phyloP scores from a whole-genome alignment of 768 basidiomycete genomes.

The Agaricus subrufescens region DNA sequence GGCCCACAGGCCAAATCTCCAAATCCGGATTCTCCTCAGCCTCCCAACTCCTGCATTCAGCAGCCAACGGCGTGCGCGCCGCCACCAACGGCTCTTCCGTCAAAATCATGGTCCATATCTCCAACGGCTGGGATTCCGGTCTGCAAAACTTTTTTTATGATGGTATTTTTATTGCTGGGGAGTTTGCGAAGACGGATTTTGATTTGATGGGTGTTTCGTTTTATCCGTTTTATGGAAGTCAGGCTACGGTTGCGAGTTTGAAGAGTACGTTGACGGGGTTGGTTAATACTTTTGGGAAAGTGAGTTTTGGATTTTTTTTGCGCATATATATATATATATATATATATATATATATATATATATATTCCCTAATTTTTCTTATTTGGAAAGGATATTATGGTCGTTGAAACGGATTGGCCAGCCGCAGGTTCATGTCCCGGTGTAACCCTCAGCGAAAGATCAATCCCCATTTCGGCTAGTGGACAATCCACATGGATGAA shows the following conservation, averaged over 20 bases:
- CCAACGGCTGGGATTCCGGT: conserved; percentile 55
- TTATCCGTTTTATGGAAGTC: conserved; percentile 59
- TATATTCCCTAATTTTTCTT: neutral
- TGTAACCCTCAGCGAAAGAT: conserved; percentile 38
- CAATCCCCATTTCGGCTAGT: conserved; percentile 40
- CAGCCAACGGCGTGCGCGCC: conserved; percentile 47
- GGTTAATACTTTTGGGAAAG: conserved; percentile 33
- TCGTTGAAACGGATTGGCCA: conserved; percentile 67
- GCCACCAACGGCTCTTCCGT: conserved; percentile 34
- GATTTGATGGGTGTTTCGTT: conserved; percentile 63
- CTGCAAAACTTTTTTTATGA: conserved; percentile 43
- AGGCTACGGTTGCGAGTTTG: conserved; percentile 49
- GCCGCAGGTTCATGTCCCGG: conserved; percentile 35
- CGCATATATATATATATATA: neutral
- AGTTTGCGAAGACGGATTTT: conserved; percentile 43
- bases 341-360: neutral
- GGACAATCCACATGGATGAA: conserved; percentile 53
- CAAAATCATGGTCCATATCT: conserved; percentile 54
- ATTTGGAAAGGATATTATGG: conserved; percentile 39
- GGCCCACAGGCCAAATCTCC: conserved; percentile 55
- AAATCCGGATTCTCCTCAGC: conserved; percentile 45
- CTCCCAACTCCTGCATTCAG: conserved; percentile 59
- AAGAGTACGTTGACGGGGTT: conserved; percentile 46
- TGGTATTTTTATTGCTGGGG: conserved; percentile 47
- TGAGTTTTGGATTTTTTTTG: conserved; percentile 32